Base-by-base conservation (phyloP, 129 eudicot genomes). In the Tagetes erecta region DNA sequence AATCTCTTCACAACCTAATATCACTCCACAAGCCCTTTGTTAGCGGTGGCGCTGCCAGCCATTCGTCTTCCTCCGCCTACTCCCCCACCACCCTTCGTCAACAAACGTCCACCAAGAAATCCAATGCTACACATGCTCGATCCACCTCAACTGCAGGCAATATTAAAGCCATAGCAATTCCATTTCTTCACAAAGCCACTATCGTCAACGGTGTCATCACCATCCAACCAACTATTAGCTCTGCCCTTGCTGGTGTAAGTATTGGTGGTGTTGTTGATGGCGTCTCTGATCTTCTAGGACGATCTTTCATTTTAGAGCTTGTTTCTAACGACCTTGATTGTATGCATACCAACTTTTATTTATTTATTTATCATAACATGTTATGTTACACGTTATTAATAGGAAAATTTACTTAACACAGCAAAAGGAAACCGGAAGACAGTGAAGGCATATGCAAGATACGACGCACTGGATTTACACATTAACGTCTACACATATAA, bases 261-360 rank as follows among this genome's bases (percentile, higher is more conserved):
- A 82, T 45, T 6, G 8, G 11, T 45, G 50, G 10, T 11, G 50
- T 45, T 45, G 50, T 45, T 45, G 50, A 8, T 68, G 79, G 71
- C 1, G 63, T 86, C 35, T 36, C 74, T 14, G 87, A 88, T 76
- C 27, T 86, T 46, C 68, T 80, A 5, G 96, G 92, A 1, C 67
- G 40, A 62, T 67, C 87, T 46, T 70, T 86, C 42, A 77, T 66
- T 36, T 13, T 89, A 36, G 88, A 85, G 70, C 85, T 89, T 8
- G 88, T 87, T 58, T 84, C 90, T 8, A 82, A 86, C 40, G 92
- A 87, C 8, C 79, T 89, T 64, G 84, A 89, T 46, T 76, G 84
- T 81, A 81, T 11, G 76, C 60, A 58, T 46, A 40, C 34, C 33
- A 6, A 2, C 5, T 67, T 10, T 2, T 64, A 20, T 20, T 51